Base-by-base conservation (phyloP, 306 rosid species). In the Castanea mollissima region DNA sequence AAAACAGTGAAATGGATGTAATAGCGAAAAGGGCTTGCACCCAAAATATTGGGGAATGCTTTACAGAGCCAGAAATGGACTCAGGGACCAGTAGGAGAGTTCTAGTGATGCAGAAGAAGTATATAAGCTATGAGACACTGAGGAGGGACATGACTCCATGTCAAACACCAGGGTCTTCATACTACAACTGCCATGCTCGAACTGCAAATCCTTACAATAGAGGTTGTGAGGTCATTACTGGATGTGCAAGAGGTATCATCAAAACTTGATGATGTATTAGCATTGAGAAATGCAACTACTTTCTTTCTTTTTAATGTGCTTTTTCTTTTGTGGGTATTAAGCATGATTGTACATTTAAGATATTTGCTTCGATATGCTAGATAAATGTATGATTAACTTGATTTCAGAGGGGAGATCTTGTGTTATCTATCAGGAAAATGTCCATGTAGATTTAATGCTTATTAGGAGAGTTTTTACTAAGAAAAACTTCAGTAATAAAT, bases 91-190 rank as follows among this genome's bases (percentile, higher is more conserved):
- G 77, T 55, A 77, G 99, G 63, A 90, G 99, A 84, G 73, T 92
- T 62, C 81, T 95, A 62, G 84, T 82, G 75, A 88, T 91, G 97
- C 90, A 83, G 87, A 95, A 80, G 82, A 95, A 64, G 85, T 95
- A 82, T 75, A 92, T 95, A 57, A 95, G 99, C 88, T 95, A 95
- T 56, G 98, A 81, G 23, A 95, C 99, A 5, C 91, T 95, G 46
- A 95, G 71, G 77, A 90, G 91, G 75, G 98, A 93, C 76, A 88
- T 88, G 92, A 90, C 88, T 79, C 99, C 99, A 0, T 95, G 99
- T 78, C 90, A 71, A 52, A 91, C 64, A 32, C 82, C 93, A 18
- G 99, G 99, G 4, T 94, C 91, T 91, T 89, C 99, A 2, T 95
- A 95, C 87, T 95, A 95, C 80, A 89, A 89, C 75, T 95, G 99